These are phyloP conservation scores for Mycothermus thermophilus DNA, from an alignment of 495 filamentous ascomycete genomes.

Conservation along the genomic window DNA sequence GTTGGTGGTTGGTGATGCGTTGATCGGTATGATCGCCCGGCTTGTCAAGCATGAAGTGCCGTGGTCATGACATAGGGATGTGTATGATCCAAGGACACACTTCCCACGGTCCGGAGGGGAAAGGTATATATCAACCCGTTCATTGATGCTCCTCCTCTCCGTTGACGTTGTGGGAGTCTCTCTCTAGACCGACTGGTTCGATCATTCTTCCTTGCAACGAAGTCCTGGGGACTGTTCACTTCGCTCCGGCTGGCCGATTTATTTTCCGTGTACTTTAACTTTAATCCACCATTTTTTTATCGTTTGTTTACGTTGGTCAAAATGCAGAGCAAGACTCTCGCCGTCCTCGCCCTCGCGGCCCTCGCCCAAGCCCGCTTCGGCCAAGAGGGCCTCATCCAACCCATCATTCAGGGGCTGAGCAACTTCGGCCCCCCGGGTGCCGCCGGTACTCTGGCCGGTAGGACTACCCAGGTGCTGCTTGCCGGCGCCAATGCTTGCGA, in stretches of 20 bases:
- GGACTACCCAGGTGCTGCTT: conserved; percentile 38
- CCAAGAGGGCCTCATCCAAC: conserved; percentile 38
- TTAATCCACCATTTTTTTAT: too few species aligned
- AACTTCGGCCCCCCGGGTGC: conserved; percentile 36
- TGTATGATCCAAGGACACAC: too few species aligned
- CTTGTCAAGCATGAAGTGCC: too few species aligned
- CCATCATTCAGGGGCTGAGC: conserved; percentile 29
- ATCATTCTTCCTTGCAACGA: conserved; percentile 7
- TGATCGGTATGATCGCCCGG: too few species aligned
- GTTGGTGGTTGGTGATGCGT: too few species aligned
- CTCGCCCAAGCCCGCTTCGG: conserved; percentile 40
- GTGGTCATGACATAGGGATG: too few species aligned
- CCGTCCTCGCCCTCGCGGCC: conserved; percentile 21
- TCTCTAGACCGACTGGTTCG: conserved; percentile 17
- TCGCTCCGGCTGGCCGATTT: too few species aligned
- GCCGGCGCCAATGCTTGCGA: conserved; percentile 43
- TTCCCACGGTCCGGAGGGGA: too few species aligned
- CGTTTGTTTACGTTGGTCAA: too few species aligned
- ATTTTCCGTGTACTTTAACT: too few species aligned
- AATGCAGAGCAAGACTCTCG: conserved; percentile 14
- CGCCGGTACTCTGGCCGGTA: conserved; percentile 40
- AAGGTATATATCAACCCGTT: too few species aligned
- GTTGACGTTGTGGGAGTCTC: conserved; percentile 1
- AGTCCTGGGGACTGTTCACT: too few species aligned
- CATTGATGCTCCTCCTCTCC: not conserved